Evolutionary conservation across 495 filamentous ascomycete genomes (phyloP).

Genomic region (Podospora sp.): DNA sequence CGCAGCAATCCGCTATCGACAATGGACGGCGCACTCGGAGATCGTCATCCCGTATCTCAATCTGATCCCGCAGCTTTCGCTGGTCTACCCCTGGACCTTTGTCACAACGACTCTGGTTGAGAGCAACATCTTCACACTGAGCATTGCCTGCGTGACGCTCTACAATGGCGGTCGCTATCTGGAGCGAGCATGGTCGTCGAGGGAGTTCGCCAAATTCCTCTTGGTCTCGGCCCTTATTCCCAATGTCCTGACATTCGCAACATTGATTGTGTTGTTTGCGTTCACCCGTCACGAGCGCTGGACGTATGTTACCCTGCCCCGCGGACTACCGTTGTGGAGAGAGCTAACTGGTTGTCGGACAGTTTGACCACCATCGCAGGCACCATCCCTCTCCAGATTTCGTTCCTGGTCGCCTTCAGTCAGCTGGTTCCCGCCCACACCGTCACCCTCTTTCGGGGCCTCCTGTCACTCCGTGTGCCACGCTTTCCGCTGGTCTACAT

Average conservation of each 20-base stretch:
- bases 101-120: conserved; percentile 86
- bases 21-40: conserved; percentile 57
- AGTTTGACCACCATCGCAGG: conserved; percentile 82
- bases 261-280: conserved; percentile 72
- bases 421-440: conserved; percentile 98
- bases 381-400: conserved; percentile 84
- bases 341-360: conserved; percentile 18
- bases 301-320: conserved; percentile 59
- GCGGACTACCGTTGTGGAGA: background rate
- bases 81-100: conserved; percentile 92
- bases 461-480: conserved; percentile 84
- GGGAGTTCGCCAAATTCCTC: conserved; percentile 90
- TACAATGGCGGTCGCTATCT: conserved; percentile 95
- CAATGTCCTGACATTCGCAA: conserved; percentile 71
- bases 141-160: conserved; percentile 76
- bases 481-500: conserved; percentile 89
- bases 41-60: conserved; percentile 82
- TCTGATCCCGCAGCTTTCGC: conserved; percentile 77
- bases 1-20: conserved; percentile 72
- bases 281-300: conserved; percentile 66
- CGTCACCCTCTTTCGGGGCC: conserved; percentile 85
- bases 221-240: conserved; percentile 75
- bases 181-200: conserved; percentile 93
- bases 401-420: conserved; percentile 96
- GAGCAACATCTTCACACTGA: conserved; percentile 86